Evolutionary conservation across 2,329 filamentous ascomycete genomes (phyloP).

Genomic region (Tolypocladium endophyticum): DNA sequence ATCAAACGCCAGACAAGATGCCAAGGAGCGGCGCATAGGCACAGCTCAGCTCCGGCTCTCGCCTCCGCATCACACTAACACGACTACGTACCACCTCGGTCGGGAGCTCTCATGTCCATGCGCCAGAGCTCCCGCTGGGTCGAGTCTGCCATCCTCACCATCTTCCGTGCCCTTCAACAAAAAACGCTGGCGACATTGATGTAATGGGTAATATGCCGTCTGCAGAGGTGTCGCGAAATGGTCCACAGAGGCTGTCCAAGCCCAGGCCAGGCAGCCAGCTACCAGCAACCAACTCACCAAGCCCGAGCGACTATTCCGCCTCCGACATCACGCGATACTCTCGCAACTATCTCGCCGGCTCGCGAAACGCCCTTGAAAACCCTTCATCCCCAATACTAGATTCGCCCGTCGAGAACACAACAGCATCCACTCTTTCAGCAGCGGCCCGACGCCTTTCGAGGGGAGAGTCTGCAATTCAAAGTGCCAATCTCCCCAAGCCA

Average conservation of each 20-base stretch:
- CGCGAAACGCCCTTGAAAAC: slow-evolving; percentile 5
- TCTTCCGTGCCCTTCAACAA: neutral
- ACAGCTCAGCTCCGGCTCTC: neutral
- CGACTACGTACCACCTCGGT: neutral
- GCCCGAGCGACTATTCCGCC: slow-evolving; percentile 3
- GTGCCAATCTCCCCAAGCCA: neutral
- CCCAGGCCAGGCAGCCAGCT: slow-evolving; percentile 31
- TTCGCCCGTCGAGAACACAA: neutral
- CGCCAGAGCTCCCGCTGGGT: neutral
- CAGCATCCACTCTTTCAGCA: no score
- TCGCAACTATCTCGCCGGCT: slow-evolving; percentile 20
- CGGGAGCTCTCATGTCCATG: neutral
- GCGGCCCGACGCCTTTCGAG: neutral
- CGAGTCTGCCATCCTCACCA: neutral
- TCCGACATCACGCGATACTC: slow-evolving; percentile 14
- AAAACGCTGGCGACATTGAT: neutral
- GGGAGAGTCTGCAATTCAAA: neutral
- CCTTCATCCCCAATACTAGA: neutral
- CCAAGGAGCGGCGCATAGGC: neutral
- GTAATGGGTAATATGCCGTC: slow-evolving; percentile 42
- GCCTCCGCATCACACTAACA: neutral
- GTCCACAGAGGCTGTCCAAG: slow-evolving; percentile 41
- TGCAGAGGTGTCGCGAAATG: slow-evolving; percentile 27
- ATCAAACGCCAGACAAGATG: neutral
- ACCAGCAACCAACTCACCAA: slow-evolving; percentile 28